Evolutionary conservation across 495 filamentous ascomycete species (phyloP).

Genomic region (Lasiosphaeria ovina): DNA sequence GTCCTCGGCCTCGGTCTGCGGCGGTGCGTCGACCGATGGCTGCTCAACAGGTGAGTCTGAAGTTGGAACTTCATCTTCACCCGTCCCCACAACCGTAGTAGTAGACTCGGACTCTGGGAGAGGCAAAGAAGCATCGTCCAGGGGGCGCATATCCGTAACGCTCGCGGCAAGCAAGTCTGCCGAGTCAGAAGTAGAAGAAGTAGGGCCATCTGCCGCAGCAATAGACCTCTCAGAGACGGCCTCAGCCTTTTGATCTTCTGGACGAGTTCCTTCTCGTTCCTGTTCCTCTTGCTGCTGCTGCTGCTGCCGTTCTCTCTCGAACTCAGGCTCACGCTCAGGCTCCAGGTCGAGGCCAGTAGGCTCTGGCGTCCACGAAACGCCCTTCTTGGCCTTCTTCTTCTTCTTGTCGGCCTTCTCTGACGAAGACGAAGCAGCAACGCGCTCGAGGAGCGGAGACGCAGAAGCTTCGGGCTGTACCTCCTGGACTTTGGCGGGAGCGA

Average conservation of each 20-base stretch:
- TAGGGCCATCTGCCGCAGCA: too few relatives aligned
- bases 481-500: background rate
- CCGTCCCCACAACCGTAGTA: too few relatives aligned
- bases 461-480: background rate
- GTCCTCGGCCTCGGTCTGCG: conserved; percentile 10
- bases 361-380: conserved; percentile 18
- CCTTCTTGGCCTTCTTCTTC: conserved; percentile 31
- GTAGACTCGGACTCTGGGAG: too few relatives aligned
- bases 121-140: too few relatives aligned
- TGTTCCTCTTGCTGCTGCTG: too few relatives aligned
- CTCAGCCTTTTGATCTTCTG: too few relatives aligned
- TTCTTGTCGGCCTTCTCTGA: conserved; percentile 30
- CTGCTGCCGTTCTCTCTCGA: background rate
- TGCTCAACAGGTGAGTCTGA: background rate
- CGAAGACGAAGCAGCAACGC: conserved; percentile 11
- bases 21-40: background rate
- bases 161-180: too few relatives aligned
- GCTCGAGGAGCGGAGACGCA: conserved; percentile 12
- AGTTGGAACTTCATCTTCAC: background rate
- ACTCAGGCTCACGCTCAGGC: background rate
- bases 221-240: too few relatives aligned
- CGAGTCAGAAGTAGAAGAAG: too few relatives aligned
- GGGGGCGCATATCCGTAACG: too few relatives aligned
- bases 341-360: background rate
- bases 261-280: too few relatives aligned